Evolutionary conservation across 1,284 basidiomycete species (phyloP).

Genomic region (Mycena sp.): DNA sequence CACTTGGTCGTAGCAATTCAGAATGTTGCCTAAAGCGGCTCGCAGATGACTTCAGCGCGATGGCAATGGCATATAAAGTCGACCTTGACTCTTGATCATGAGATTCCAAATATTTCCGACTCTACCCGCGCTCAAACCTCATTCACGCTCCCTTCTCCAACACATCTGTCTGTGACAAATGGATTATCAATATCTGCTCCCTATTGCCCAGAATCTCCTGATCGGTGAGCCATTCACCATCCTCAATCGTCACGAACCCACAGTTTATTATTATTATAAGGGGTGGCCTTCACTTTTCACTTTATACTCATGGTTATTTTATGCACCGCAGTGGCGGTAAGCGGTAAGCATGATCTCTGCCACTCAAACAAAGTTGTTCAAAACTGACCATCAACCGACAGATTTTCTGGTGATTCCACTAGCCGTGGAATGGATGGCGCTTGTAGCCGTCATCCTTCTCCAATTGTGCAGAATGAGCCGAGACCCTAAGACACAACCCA

Average conservation of each 20-base stretch:
- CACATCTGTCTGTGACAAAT: too few relatives aligned
- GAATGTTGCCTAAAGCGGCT: too few relatives aligned
- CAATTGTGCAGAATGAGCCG: slow-evolving; percentile 14
- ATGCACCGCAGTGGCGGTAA: neutral
- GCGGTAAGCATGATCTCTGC: neutral
- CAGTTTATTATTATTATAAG: neutral
- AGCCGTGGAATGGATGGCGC: slow-evolving; percentile 14
- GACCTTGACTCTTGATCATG: too few relatives aligned
- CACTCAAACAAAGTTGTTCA: neutral
- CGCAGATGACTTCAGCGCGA: too few relatives aligned
- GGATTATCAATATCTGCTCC: too few relatives aligned
- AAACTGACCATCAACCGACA: neutral
- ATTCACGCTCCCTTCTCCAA: too few relatives aligned
- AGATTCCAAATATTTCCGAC: too few relatives aligned
- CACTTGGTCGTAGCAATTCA: too few relatives aligned
- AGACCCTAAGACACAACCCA: neutral
- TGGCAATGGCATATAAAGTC: too few relatives aligned
- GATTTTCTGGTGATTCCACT: slow-evolving; percentile 16
- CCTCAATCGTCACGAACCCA: neutral
- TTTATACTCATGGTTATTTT: slow-evolving; percentile 7
- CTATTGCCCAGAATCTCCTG: too few relatives aligned
- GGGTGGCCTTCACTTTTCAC: neutral
- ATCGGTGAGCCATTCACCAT: neutral
- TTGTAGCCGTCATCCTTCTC: neutral
- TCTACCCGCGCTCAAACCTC: too few relatives aligned